Evolutionary conservation across 1,139 yeast species (phyloP).

Genomic region (Suhomyces bolitotheri): DNA sequence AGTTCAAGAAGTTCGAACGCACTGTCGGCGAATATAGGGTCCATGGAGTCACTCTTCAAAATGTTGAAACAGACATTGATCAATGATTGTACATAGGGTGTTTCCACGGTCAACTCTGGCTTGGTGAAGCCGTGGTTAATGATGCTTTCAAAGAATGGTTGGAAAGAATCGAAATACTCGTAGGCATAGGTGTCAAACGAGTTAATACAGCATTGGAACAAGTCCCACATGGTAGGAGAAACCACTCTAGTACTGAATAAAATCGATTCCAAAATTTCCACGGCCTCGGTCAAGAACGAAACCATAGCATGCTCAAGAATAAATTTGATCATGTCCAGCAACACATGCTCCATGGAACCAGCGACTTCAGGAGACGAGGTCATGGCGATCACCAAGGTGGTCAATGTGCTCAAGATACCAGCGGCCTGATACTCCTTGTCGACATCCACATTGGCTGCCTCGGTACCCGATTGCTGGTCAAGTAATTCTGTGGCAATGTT

Average conservation of each 20-base stretch:
- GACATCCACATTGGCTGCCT: constrained; percentile 28
- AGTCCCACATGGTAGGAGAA: constrained; percentile 49
- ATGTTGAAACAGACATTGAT: constrained; percentile 40
- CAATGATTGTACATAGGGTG: constrained; percentile 41
- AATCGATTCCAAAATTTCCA: constrained; percentile 53
- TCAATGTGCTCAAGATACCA: constrained; percentile 51
- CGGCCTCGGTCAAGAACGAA: constrained; percentile 46
- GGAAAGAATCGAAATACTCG: constrained; percentile 52
- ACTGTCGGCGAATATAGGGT: constrained; percentile 43
- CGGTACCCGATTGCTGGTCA: constrained; percentile 28
- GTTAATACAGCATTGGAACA: constrained; percentile 43
- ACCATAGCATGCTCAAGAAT: constrained; percentile 52
- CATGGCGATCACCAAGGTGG: constrained; percentile 55
- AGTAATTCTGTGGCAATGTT: constrained; percentile 46
- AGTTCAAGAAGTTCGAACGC: constrained; percentile 47
- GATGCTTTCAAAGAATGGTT: constrained; percentile 51
- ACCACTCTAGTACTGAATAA: constrained; percentile 42
- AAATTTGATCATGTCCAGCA: constrained; percentile 44
- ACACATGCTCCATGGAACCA: constrained; percentile 37
- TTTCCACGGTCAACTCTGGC: constrained; percentile 35
- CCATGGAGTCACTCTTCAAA: constrained; percentile 37
- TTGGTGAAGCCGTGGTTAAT: constrained; percentile 48
- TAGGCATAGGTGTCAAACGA: constrained; percentile 55
- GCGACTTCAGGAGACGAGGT: constrained; percentile 49
- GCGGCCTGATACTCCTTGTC: constrained; percentile 56